Base-by-base conservation (phyloP, 805 yeast genomes). In the Candida sanyiensis region DNA sequence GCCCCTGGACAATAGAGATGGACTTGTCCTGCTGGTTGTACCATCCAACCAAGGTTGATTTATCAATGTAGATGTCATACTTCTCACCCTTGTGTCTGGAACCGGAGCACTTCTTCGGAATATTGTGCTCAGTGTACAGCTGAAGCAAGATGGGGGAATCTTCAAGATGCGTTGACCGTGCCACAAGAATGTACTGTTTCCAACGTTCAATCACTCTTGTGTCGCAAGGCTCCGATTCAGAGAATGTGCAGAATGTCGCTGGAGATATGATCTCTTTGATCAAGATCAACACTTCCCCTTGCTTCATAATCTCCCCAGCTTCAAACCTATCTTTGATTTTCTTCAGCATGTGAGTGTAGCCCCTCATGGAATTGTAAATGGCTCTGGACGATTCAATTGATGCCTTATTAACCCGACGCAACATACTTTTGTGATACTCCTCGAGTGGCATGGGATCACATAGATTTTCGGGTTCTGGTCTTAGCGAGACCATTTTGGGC, bases 151-250 rank as follows among this genome's bases (percentile, higher is more conserved):
- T 52, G 0, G 94, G 89, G 8, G 63, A 59, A 3, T 62, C 65
- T 0, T 52, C 34, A 41, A 67, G 61, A 12, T 75, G 78, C 0
- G 84, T 76, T n/a, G 74, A 70, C 43, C 90, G 64, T 1, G 82
- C 79, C 2, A 83, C 86, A 3, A 83, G 81, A 20, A 77, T 63
- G 53, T 78, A 85, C 54, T 89, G 96, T 44, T 71, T 75, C 93
- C 96, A 87, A 34, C 87, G 62, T 41, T 84, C 89, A 8, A 68
- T 44, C 1, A 83, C 69, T 37, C 81, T 61, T 1, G 84, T 67
- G 28, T 75, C 75, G 19, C 67, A 64, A 1, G 69, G 62, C 40
- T 75, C 78, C 8, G 59, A 54, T 43, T 79, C 86, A 11, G 70
- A 65, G 42, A 72, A 69, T 5, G 65, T 57, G 10, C 51, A 52